These are phyloP conservation scores for Salix viminalis DNA, from an alignment of 345 rosid genomes.

Conservation along the genomic window DNA sequence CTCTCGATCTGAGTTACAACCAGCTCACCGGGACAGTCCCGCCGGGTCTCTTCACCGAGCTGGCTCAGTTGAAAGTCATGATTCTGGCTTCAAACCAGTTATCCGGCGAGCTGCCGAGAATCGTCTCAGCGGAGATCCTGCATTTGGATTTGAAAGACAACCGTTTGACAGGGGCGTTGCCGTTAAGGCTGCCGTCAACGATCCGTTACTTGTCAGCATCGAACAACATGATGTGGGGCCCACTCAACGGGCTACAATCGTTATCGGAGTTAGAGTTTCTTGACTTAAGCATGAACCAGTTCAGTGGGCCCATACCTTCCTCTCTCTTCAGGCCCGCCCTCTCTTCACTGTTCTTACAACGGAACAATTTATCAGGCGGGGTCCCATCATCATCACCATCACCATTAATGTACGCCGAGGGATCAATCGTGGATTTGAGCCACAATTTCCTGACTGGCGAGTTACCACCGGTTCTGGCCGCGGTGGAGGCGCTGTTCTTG, in stretches of 20 bases:
- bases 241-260: constrained; percentile 45
- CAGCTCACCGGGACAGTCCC: constrained; percentile 62
- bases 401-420: constrained; percentile 35
- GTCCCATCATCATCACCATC: constrained; percentile 23
- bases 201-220: constrained; percentile 70
- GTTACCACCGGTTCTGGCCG: constrained; percentile 42
- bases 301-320: constrained; percentile 65
- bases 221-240: constrained; percentile 57
- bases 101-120: constrained; percentile 35
- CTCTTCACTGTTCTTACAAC: constrained; percentile 62
- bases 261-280: constrained; percentile 54
- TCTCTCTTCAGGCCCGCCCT: constrained; percentile 48
- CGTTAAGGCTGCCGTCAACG: constrained; percentile 49
- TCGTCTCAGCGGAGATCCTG: constrained; percentile 41
- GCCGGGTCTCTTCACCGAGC: constrained; percentile 27
- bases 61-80: constrained; percentile 31
- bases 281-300: constrained; percentile 73
- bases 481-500: constrained; percentile 63
- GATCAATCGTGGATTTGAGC: constrained; percentile 70
- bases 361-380: constrained; percentile 75
- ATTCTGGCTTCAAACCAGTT: constrained; percentile 53
- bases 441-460: constrained; percentile 62
- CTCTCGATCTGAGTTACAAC: constrained; percentile 76
- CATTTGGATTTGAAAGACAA: constrained; percentile 69
- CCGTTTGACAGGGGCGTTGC: constrained; percentile 45